Conservation (phyloP, 2,329 filamentous ascomycete genomes). For the Fusarium scirpi region DNA sequence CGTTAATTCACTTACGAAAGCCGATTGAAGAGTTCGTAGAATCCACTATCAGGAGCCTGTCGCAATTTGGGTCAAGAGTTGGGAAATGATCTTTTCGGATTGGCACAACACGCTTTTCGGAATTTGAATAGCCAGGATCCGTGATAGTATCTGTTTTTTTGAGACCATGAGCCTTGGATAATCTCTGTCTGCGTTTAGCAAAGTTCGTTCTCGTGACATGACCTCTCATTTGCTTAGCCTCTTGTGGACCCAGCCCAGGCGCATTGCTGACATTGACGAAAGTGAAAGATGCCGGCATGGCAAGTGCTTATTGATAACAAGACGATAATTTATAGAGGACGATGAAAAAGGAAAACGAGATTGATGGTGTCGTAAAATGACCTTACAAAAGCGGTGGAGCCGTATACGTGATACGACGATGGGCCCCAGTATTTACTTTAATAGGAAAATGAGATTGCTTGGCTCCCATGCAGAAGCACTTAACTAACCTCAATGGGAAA, state of each 20-base stretch:
- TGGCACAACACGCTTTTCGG: neutral
- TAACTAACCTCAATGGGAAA: constrained; percentile 2
- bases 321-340: fast-evolving
- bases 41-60: neutral
- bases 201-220: constrained; percentile 22
- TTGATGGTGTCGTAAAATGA: neutral
- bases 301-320: fast-evolving
- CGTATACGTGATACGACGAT: too few relatives aligned
- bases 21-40: neutral
- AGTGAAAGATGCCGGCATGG: neutral
- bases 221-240: constrained; percentile 16
- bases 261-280: constrained; percentile 21
- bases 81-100: too few relatives aligned
- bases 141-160: neutral
- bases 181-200: constrained; percentile 21
- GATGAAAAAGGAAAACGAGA: constrained; percentile 6
- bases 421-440: neutral
- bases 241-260: constrained; percentile 9
- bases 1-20: neutral
- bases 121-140: fast-evolving
- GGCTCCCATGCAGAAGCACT: neutral
- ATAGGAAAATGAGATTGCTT: constrained; percentile 33
- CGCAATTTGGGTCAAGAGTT: neutral
- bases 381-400: neutral
- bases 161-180: neutral